Percentiles rank a stretch among this genome's conserved stretches.
Conservation (phyloP, 2,329 filamentous ascomycete genomes). For the Beauveria varroae region DNA sequence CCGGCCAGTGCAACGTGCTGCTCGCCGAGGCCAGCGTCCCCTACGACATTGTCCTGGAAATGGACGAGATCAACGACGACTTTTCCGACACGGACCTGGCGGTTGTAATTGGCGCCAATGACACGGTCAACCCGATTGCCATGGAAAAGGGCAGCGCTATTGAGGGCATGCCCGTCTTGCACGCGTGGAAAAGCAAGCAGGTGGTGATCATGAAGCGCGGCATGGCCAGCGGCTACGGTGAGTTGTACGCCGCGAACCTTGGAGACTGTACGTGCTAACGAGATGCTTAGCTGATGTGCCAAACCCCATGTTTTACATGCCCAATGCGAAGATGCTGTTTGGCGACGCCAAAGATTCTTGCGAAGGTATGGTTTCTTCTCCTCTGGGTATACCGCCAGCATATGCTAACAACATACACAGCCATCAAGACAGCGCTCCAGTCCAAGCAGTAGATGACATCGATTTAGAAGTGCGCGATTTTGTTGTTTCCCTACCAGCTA, state of each 20-base stretch:
- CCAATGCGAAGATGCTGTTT: conserved; percentile 83
- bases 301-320: conserved; percentile 92
- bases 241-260: conserved; percentile 22
- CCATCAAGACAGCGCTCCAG: conserved; percentile 35
- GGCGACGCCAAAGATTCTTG: conserved; percentile 81
- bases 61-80: conserved; percentile 95
- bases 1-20: conserved; percentile 85
- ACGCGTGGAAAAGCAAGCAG: conserved; percentile 91
- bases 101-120: conserved; percentile 84
- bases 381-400: neutral
- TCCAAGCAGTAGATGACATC: conserved; percentile 13
- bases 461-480: neutral
- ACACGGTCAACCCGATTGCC: conserved; percentile 87
- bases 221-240: conserved; percentile 80
- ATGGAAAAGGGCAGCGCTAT: conserved; percentile 77
- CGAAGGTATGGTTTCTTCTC: conserved; percentile 50
- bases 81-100: conserved; percentile 80
- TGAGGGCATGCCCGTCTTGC: conserved; percentile 85
- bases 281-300: conserved; percentile 63
- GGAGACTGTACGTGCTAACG: conserved; percentile 15
- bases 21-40: conserved; percentile 82
- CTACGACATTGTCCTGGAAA: conserved; percentile 88
- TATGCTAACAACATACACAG: conserved; percentile 22
- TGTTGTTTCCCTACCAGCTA: neutral
- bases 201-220: conserved; percentile 91